Evolutionary conservation across 495 filamentous ascomycete species (phyloP).

Genomic region (Aspergillus ostianus): DNA sequence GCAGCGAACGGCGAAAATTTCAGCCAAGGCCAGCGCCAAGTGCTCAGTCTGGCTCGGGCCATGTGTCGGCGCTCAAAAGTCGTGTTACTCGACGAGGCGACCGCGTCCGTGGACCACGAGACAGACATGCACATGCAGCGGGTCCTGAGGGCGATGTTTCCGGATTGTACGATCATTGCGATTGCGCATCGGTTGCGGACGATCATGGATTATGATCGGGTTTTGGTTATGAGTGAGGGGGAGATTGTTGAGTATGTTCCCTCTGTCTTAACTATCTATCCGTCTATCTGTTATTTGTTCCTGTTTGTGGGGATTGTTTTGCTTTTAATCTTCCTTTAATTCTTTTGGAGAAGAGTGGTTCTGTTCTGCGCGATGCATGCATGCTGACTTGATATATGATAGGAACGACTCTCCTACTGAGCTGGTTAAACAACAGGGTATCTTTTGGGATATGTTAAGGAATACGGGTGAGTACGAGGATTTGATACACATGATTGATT

Average conservation of each 20-base stretch:
- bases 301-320: too few species aligned
- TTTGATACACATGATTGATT: conserved; percentile 23
- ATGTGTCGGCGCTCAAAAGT: conserved; percentile 58
- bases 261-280: too few species aligned
- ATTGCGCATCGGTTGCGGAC: conserved; percentile 44
- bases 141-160: conserved; percentile 38
- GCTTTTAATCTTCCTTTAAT: background rate
- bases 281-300: too few species aligned
- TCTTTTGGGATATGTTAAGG: conserved; percentile 52
- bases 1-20: conserved; percentile 60
- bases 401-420: conserved; percentile 46
- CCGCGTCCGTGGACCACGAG: conserved; percentile 55
- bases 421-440: conserved; percentile 36
- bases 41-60: conserved; percentile 57
- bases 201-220: conserved; percentile 38
- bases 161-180: conserved; percentile 37
- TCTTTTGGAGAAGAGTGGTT: background rate
- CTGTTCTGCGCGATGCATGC: background rate
- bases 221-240: conserved; percentile 36
- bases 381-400: background rate
- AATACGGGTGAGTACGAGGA: conserved; percentile 52
- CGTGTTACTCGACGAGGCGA: conserved; percentile 59
- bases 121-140: conserved; percentile 53
- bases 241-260: conserved; percentile 28
- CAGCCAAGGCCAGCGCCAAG: conserved; percentile 60